Evolutionary conservation across 805 yeast genomes (phyloP), one percentile per base, ranked within the genome.

Genomic region (Maudiozyma serrabonitensis): DNA sequence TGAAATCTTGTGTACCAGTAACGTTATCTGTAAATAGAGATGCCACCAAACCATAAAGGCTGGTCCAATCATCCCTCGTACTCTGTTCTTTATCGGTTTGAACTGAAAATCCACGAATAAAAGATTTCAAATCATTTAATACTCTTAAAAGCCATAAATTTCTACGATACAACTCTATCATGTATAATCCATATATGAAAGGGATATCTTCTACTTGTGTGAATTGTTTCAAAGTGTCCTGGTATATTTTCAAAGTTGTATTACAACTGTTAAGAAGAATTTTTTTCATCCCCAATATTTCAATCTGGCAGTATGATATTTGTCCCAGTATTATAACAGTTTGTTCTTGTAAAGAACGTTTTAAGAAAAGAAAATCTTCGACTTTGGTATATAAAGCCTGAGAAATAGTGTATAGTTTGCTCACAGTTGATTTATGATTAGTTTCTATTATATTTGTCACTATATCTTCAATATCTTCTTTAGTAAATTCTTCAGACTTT

Each of bases 191-290:
- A 61, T 84, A 83, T 1, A 84, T 64, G 12, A 84, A 60, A 0
- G 95, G 95, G 26, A 86, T 60, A 60, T 86, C 93, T 13, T 78
- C 71, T 0, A 83, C 78, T 34, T 63, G 63, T 3, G 75, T 64
- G 26, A 61, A 57, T 16, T 54, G 50, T 11, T 59, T 44, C 48
- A 62, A 62, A 11, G 47, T 50, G 9, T 51, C 48, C 49, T 64
- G 64, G 31, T 60, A 58, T 8, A 32, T 32, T 13, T 61, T 54
- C 19, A 74, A 52, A 41, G 61, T 61, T 15, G 55, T 59, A 9
- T 65, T 55, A 39, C 72, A 57, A 6, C 69, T 71, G 21, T 57
- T 61, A 5, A 63, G 52, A 12, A 74, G 46, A 1, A 50, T 25
- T 19, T 60, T 63, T 21, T 64, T 69, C 0, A 68, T 56, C 25